A percentile compares a stretch with the other conserved stretches of the same genome.
Evolutionary conservation across 2,329 filamentous ascomycete species (phyloP).

Genomic region (Botrytis hyacinthi): DNA sequence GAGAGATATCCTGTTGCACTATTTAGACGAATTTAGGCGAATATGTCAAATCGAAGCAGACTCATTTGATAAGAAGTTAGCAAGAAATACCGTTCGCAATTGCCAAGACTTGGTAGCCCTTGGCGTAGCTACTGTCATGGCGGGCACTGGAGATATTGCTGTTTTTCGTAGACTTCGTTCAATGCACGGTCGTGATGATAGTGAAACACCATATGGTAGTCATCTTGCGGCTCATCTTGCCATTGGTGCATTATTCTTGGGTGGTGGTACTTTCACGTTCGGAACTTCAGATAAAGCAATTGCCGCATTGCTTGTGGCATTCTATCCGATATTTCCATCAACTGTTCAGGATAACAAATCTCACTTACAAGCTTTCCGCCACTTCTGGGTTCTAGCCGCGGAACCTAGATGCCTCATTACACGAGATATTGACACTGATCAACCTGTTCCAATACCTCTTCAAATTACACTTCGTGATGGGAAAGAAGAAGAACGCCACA

Average conservation of each 20-base stretch:
- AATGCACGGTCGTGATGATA: constrained; percentile 82
- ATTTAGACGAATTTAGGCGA: constrained; percentile 82
- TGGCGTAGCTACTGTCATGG: constrained; percentile 86
- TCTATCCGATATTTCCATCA: constrained; percentile 90
- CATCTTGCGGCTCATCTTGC: constrained; percentile 92
- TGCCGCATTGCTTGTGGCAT: constrained; percentile 80
- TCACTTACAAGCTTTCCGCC: constrained; percentile 92
- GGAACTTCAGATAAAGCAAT: constrained; percentile 84
- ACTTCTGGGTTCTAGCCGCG: constrained; percentile 93
- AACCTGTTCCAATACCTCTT: constrained; percentile 73
- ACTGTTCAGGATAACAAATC: constrained; percentile 90
- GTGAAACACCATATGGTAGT: constrained; percentile 85
- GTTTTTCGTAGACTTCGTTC: constrained; percentile 83
- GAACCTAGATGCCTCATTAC: constrained; percentile 86
- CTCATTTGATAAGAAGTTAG: constrained; percentile 77
- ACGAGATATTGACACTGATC: constrained; percentile 80
- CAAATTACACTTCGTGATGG: constrained; percentile 47
- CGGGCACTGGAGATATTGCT: constrained; percentile 84
- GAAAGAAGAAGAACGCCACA: constrained; percentile 32
- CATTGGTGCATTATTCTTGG: constrained; percentile 85
- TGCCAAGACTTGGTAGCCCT: constrained; percentile 87
- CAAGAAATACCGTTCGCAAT: constrained; percentile 79
- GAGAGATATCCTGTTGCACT: constrained; percentile 77
- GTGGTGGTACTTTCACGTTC: constrained; percentile 89
- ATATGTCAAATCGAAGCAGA: constrained; percentile 60